Evolutionary conservation across 2,329 filamentous ascomycete genomes (phyloP), one percentile per base, ranked within the genome.

Genomic region (Trichoderma atrobrunneum): DNA sequence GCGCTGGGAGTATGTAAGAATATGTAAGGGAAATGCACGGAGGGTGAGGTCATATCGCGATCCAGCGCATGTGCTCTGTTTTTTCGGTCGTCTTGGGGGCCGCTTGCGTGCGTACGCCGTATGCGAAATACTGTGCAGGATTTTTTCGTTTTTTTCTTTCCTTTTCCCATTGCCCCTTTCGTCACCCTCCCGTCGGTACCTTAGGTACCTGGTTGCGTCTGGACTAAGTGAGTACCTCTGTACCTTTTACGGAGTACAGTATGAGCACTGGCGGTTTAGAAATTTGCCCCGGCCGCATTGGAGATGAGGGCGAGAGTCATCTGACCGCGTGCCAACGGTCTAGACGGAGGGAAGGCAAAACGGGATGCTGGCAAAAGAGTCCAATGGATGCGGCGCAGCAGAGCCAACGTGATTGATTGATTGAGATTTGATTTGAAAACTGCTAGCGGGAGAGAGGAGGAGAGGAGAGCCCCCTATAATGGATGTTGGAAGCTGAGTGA

Each of bases 21-120:
- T 77, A 77, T 48, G 61, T 64, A 64, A 62, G 61, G 61, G 36
- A 63, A 43, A 63, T 76, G 75, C 71, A 75, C 71, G 70, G 76
- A 74, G 72, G 71, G 74, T 79, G 76, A 79, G 76, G 78, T 79
- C 77, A 78, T 79, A 80, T 80, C 77, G 77, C 78, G 77, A 80
- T 79, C 75, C 72, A 73, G 67, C 39, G 43, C 60, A 39, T 14
- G 36, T 26, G 28, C 51, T 56, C 24, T 39, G 43, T 36, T 43
- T 30, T 36, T 34, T 56, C 36, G 36, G 67, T 34, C 21, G 57
- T 12, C 66, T 59, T 62, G 57, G 67, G 67, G 43, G 39, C 43
- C 14, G 59, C 39, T 60, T 59, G 14, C 28, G 24, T 26, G 16
- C 18, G 28, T n/a, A 56, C 61, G 43, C 43, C 39, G 60, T 57